Evolutionary conservation across 345 rosid species (phyloP), one percentile per base, ranked within the genome.

Genomic region (Salix arbutifolia): DNA sequence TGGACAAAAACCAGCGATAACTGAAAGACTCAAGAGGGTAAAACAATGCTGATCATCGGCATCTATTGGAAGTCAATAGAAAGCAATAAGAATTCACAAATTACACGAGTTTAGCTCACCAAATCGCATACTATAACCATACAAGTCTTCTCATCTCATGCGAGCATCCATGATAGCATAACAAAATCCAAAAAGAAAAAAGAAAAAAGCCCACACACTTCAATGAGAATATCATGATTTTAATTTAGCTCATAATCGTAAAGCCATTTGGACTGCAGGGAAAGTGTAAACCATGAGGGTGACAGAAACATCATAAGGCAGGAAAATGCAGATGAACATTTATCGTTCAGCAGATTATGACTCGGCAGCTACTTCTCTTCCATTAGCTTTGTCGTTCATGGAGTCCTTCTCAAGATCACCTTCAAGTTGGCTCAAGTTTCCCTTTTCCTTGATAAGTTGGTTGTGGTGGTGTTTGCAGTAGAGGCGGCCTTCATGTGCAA

Each of bases 381-480:
- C 85, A 44, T 76, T 81, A 50, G 78, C 74, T 52, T 84, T 83
- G 48, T 72, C 52, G 60, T 26, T 78, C 72, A 31, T 37, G 16
- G 81, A 30, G 53, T 68, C 87, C 80, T 85, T 88, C 62, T 84
- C 80, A 30, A 75, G 80, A 30, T 92, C 97, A 5, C 93, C 97
- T 80, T 96, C 97, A 35, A 96, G 97, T 81, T 96, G 98, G 90
- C 99, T 96, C 65, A 96, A 73, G 76, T 96, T 96, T 14, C 99
- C 98, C 82, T 93, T 93, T 86, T 96, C 97, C 86, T 84, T 92
- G 69, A 96, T 92, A 79, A 96, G 95, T 80, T 93, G 99, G 77
- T 85, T 86, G 72, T 96, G 98, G 83, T 96, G 99, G 86, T 93
- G 99, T 80, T 91, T 93, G 86, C 99, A 96, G 83, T 93, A 96